Evolutionary conservation across 1,284 basidiomycete species (phyloP).

Genomic region (Ustilago shanxiensis): DNA sequence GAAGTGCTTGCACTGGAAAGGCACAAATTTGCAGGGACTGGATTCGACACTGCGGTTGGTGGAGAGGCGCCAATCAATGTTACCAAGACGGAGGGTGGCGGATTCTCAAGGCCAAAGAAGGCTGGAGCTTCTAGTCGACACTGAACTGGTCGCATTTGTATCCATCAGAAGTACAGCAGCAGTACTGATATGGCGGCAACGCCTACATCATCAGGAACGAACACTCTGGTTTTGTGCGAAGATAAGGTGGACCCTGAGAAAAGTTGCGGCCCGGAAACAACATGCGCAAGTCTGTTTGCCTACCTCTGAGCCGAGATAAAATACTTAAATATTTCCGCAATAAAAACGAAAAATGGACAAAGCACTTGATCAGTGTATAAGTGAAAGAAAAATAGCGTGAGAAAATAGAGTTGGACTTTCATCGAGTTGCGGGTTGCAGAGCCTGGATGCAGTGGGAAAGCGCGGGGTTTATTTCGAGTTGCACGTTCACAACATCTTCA

Average conservation of each 20-base stretch:
- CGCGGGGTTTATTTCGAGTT: not conserved
- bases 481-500: not conserved
- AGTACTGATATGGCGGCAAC: not conserved
- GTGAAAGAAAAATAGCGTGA: not conserved
- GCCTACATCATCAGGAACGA: not conserved
- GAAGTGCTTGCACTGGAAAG: slow-evolving; percentile 34
- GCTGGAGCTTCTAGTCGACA: slow-evolving; percentile 39
- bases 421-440: not conserved
- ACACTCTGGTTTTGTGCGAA: not conserved
- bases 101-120: slow-evolving; percentile 41
- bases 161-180: not conserved
- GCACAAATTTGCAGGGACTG: slow-evolving; percentile 46
- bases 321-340: not conserved
- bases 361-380: not conserved
- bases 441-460: not conserved
- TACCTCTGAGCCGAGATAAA: not conserved
- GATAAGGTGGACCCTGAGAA: not conserved
- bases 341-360: not conserved
- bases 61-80: slow-evolving; percentile 23
- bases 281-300: not conserved
- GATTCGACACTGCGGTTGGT: slow-evolving; percentile 12
- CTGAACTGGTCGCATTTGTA: not conserved
- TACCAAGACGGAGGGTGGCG: slow-evolving; percentile 11
- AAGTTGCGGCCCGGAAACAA: not conserved
- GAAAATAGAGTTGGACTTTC: not conserved